phyloP scores from a whole-genome alignment of 148 eudicot genomes.

The Rhododendron vialii region DNA sequence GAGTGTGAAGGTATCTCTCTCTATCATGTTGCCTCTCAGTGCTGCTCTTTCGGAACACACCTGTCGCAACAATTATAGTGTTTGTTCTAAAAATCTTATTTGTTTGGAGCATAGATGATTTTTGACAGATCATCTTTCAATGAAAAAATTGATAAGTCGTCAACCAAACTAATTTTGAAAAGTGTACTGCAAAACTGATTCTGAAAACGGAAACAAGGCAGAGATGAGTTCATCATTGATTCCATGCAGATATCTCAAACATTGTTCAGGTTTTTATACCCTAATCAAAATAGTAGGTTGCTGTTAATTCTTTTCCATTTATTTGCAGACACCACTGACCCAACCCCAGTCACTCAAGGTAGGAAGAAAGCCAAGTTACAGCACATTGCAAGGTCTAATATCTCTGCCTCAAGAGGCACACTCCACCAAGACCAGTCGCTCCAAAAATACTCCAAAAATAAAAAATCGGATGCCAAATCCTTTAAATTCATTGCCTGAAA shows the following conservation, averaged over 20 bases:
- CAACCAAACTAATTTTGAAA: background rate
- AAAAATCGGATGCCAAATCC: conserved; percentile 5
- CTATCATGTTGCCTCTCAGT: background rate
- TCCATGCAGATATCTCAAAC: background rate
- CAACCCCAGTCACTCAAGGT: conserved; percentile 19
- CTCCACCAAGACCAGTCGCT: conserved; percentile 1
- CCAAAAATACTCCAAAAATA: conserved; percentile 2
- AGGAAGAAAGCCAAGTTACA: conserved; percentile 18
- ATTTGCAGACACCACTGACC: conserved; percentile 18
- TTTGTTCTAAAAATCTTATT: background rate
- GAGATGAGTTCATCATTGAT: background rate
- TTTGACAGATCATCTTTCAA: background rate
- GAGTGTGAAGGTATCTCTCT: conserved; percentile 45
- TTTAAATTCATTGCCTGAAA: conserved; percentile 15
- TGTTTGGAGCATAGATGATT: background rate
- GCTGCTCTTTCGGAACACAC: background rate
- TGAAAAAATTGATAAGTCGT: background rate
- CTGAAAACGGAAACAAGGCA: background rate
- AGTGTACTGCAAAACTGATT: background rate
- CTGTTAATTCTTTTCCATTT: background rate
- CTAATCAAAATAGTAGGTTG: background rate
- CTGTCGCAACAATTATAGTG: background rate
- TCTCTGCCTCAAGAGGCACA: conserved; percentile 10
- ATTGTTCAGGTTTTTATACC: background rate
- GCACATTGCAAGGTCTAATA: conserved; percentile 12